Base-by-base conservation (phyloP, 139 green algal genomes). In the Tetradesmus lagerheimii region DNA sequence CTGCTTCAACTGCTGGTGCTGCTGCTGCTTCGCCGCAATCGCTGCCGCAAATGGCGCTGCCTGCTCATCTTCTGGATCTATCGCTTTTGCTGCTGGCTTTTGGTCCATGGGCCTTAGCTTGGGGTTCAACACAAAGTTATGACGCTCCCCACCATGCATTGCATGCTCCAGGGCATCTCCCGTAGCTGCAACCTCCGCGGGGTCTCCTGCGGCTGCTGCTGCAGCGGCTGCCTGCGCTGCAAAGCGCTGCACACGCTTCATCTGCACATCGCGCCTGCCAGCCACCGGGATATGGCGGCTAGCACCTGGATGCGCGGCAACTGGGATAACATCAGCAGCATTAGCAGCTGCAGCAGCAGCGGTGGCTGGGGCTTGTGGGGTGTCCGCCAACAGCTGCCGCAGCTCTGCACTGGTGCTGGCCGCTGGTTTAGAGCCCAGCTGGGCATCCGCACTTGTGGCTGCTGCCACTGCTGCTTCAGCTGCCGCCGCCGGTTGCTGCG, bases 1-100 rank as follows among this genome's bases (percentile, higher is more conserved):
- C 57, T 71, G 57, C 57, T 45, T 39, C 5, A 37, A 74, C 80
- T 85, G 80, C 80, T 85, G 80, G 31, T 66, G n/a, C 39, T 64
- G 39, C 25, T 66, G 41, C 41, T 66, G 80, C 38, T 66, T 85
- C 11, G 25, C 80, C 16, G 80, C 81, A 14, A 75, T 38, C 25
- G 81, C 81, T 50, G 81, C 45, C 29, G 50, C 81, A 66, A 85
- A 85, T 0, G 79, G 41, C 18, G 79, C 79, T 41, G 11, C 41
- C 41, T 64, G 23, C 41, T 85, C 79, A 66, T 85, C 79, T 64
- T 85, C 79, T 27, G 79, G 79, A 27, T 85, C 79, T 6, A 85
- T 39, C 53, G 79, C 79, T 0, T 85, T 85, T 41, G 79, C 79
- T 37, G 79, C 79, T 85, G 79, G 79, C 43, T 85, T 85, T 43